phyloP scores from a whole-genome alignment of 352 stramenopile species.

The Pythium guiyangense region DNA sequence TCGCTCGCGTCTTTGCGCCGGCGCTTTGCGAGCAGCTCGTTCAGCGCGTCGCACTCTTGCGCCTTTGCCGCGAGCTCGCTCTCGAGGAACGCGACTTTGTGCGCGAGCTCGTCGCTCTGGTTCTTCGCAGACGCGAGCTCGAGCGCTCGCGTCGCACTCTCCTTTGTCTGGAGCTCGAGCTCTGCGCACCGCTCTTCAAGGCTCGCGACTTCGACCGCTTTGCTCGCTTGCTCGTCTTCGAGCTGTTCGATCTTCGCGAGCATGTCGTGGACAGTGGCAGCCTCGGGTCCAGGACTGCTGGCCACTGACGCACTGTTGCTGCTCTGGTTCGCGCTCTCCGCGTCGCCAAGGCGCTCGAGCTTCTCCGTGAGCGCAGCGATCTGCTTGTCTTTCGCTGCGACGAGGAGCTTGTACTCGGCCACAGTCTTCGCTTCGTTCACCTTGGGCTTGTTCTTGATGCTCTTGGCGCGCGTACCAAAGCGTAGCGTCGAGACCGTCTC shows the following conservation, averaged over 20 bases:
- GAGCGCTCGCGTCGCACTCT: conserved; percentile 33
- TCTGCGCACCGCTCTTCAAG: conserved; percentile 55
- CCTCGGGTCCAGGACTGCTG: not conserved
- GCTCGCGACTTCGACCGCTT: conserved; percentile 39
- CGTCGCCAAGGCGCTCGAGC: conserved; percentile 18
- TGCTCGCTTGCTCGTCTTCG: conserved; percentile 57
- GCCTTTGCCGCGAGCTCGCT: conserved; percentile 42
- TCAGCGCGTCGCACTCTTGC: conserved; percentile 46
- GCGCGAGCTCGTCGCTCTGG: conserved; percentile 44
- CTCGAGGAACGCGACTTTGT: conserved; percentile 47
- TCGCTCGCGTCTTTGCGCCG: conserved; percentile 6
- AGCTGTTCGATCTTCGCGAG: conserved; percentile 46
- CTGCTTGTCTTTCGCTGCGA: conserved; percentile 51
- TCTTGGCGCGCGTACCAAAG: conserved; percentile 74
- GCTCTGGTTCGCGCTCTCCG: not conserved
- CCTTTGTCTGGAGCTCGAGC: conserved; percentile 34
- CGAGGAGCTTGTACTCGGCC: conserved; percentile 60
- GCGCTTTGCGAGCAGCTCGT: conserved; percentile 22
- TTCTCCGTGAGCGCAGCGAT: conserved; percentile 39
- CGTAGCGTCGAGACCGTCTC: conserved; percentile 71
- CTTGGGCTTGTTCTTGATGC: conserved; percentile 78
- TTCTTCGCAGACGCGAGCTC: conserved; percentile 32
- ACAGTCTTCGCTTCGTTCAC: conserved; percentile 90
- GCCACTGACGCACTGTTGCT: no score
- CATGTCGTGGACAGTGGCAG: conserved; percentile 27